Conservation (phyloP, 805 yeast species). For the Nakazawaea wickerhamii region DNA sequence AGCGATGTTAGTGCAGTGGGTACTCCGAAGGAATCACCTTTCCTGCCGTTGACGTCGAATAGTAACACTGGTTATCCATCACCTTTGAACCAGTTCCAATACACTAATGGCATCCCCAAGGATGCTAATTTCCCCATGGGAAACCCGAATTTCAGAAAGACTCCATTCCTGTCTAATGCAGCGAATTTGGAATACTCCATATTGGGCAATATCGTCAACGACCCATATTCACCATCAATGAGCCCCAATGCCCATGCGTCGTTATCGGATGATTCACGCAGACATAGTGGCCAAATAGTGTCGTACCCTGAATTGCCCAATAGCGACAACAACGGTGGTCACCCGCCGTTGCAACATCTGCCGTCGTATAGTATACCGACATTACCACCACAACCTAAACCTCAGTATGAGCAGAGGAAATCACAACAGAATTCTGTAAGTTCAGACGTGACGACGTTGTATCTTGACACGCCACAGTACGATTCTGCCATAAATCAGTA, state of each 20-base stretch:
- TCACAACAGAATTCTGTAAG: neutral
- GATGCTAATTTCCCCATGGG: neutral
- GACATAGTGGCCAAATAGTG: neutral
- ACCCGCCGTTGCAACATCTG: slow-evolving; percentile 5
- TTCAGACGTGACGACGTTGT: slow-evolving; percentile 4
- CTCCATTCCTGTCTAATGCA: slow-evolving; percentile 59
- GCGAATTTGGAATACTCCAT: slow-evolving; percentile 71
- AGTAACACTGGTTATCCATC: neutral
- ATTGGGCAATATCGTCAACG: slow-evolving; percentile 57
- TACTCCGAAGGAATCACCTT: slow-evolving; percentile 1
- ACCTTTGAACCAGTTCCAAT: slow-evolving; percentile 8
- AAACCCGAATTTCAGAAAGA: slow-evolving; percentile 16
- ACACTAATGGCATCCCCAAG: neutral
- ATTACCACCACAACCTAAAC: slow-evolving; percentile 10
- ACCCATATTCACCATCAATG: slow-evolving; percentile 26
- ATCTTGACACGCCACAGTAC: slow-evolving; percentile 34
- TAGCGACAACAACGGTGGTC: neutral
- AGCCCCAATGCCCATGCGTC: slow-evolving; percentile 30
- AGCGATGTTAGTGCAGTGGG: too few species aligned
- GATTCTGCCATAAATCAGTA: slow-evolving; percentile 64
- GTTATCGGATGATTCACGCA: slow-evolving; percentile 17
- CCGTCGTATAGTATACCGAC: slow-evolving; percentile 5
- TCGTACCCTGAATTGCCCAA: slow-evolving; percentile 1
- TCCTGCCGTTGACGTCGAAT: slow-evolving; percentile 1
- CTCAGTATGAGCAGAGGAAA: slow-evolving; percentile 9